Evolutionary conservation across 2,329 filamentous ascomycete species (phyloP).

Genomic region (Lecanicillium sp.): DNA sequence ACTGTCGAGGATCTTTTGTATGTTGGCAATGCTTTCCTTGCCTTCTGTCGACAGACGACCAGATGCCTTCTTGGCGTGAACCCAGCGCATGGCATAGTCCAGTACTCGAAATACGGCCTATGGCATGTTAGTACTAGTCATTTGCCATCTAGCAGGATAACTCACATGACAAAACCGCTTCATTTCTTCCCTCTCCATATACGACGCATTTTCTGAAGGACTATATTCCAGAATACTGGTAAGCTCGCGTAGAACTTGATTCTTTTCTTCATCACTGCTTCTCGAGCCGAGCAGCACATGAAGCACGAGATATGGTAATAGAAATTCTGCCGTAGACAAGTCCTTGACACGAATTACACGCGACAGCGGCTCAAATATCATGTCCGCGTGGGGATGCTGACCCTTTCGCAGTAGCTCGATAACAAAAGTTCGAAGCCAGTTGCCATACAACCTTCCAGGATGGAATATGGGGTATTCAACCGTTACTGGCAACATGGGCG

Average conservation of each 20-base stretch:
- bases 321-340: constrained; percentile 74
- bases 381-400: constrained; percentile 63
- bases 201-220: constrained; percentile 38
- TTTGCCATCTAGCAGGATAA: not conserved
- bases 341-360: constrained; percentile 82
- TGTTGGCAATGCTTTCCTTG: constrained; percentile 40
- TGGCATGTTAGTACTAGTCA: constrained; percentile 12
- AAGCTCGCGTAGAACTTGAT: constrained; percentile 64
- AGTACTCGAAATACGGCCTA: constrained; percentile 83
- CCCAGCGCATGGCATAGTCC: constrained; percentile 86
- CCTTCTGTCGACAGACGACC: constrained; percentile 25
- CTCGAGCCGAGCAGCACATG: constrained; percentile 71
- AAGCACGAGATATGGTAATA: constrained; percentile 79
- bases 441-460: constrained; percentile 57
- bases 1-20: constrained; percentile 42
- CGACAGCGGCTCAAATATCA: constrained; percentile 73
- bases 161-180: constrained; percentile 81
- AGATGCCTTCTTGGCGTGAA: constrained; percentile 58
- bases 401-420: constrained; percentile 74
- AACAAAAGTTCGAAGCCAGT: constrained; percentile 75
- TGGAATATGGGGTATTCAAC: constrained; percentile 73
- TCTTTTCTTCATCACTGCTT: constrained; percentile 49
- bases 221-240: constrained; percentile 62
- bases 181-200: constrained; percentile 62
- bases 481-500: constrained; percentile 45